Evolutionary conservation across 306 rosid species (phyloP).

Genomic region (Gastrolobium villosum): DNA sequence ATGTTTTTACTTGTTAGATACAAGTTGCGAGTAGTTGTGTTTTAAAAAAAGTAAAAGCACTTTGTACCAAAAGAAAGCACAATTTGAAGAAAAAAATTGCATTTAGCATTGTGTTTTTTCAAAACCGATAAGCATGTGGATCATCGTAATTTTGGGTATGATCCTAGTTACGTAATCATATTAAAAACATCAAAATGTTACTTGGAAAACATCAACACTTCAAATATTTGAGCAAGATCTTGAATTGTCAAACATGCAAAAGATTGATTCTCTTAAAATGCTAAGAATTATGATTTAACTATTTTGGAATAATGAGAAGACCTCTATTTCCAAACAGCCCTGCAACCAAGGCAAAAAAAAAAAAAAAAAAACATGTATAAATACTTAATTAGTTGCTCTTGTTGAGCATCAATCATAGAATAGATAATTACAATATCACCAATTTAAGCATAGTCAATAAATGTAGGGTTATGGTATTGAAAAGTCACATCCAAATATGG

Average conservation of each 20-base stretch:
- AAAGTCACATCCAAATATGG: neutral
- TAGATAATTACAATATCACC: neutral
- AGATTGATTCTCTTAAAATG: neutral
- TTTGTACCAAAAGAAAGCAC: no score
- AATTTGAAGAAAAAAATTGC: no score
- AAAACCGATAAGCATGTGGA: no score
- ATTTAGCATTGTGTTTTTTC: no score
- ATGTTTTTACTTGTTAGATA: no score
- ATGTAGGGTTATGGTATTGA: neutral
- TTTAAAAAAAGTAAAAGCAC: no score
- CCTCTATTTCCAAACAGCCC: conserved; percentile 28
- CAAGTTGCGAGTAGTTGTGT: no score
- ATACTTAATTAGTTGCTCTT: neutral
- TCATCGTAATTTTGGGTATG: no score
- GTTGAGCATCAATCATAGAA: neutral
- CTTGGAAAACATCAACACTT: neutral
- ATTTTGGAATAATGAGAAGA: neutral
- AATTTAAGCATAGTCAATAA: neutral
- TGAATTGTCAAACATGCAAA: neutral
- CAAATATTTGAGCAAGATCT: neutral
- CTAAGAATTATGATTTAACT: neutral
- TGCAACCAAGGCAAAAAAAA: conserved; percentile 49
- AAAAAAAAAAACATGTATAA: neutral
- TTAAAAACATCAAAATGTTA: no score
- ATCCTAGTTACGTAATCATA: no score